These are phyloP conservation scores for Rehmannia glutinosa DNA, from an alignment of 257 asterid species.

Conservation along the genomic window DNA sequence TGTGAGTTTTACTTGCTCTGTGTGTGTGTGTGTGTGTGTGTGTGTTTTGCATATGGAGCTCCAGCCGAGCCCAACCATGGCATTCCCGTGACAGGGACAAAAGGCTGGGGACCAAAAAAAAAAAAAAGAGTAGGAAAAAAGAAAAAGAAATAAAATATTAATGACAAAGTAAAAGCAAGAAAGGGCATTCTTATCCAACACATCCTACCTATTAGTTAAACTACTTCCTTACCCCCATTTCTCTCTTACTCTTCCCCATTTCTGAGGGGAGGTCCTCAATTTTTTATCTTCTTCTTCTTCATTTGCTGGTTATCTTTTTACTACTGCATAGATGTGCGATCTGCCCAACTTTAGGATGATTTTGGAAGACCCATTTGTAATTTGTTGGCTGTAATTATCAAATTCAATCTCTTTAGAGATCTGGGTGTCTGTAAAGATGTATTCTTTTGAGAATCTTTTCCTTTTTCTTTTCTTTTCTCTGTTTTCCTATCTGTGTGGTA, in stretches of 20 bases:
- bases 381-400: conserved; percentile 26
- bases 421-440: conserved; percentile 57
- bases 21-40: conserved; percentile 21
- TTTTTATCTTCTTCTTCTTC: conserved; percentile 1
- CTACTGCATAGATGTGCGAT: conserved; percentile 24
- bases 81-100: conserved; percentile 64
- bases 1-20: conserved; percentile 31
- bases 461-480: conserved; percentile 40
- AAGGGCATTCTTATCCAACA: conserved; percentile 30
- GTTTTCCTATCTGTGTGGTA: conserved; percentile 35
- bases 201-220: conserved; percentile 24
- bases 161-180: conserved; percentile 20
- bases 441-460: conserved; percentile 46
- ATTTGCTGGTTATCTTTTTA: background rate
- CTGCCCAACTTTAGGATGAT: conserved; percentile 28
- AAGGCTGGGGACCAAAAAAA: conserved; percentile 51
- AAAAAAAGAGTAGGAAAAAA: conserved; percentile 22
- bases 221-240: conserved; percentile 18
- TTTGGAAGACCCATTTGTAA: conserved; percentile 26
- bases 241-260: conserved; percentile 22
- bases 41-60: conserved; percentile 32
- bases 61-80: conserved; percentile 64
- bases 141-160: conserved; percentile 25
- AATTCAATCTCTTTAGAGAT: conserved; percentile 39
- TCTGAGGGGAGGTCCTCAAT: conserved; percentile 22